Base-by-base conservation (phyloP, 257 asterid genomes). In the Pogostemon cablin region DNA sequence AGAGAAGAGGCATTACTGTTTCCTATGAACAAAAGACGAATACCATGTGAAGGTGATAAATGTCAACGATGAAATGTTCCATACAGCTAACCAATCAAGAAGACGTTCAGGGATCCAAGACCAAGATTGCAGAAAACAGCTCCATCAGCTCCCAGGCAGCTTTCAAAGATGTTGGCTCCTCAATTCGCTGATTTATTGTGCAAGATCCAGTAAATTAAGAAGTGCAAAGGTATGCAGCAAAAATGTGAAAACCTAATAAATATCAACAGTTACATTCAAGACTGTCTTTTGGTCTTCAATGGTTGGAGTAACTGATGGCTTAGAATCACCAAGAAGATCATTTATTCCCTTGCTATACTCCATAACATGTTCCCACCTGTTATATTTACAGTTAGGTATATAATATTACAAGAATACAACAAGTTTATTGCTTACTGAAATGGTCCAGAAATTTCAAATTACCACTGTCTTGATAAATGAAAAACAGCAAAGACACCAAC, bases 81-180 rank as follows among this genome's bases (percentile, higher is more conserved):
- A 77, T 86, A 93, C 98, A 77, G 92, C 82, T 80, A 93, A 81
- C 97, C 97, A 93, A 87, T 89, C 97, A 74, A 86, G 78, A 65
- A 93, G 89, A 73, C 90, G 84, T 77, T 91, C 97, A 53, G 98
- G 95, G 63, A 89, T 82, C 96, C 95, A 93, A 56, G 87, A 76
- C 79, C 88, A 86, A 78, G 91, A 84, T 79, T 83, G 86, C 96
- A 64, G 89, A 93, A 80, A 93, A 93, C 62, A 89, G 78, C 77
- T 90, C 96, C 87, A 93, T 73, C 80, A 93, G 88, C 93, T 91
- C 96, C 99, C 97, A 91, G 43, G 96, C 99, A 77, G 96, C 97
- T 86, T 76, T 89, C 82, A 93, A 72, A 58, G 84, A 73, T 20
- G 89, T 85, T 57, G 99, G 91, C 79, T 83, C 91, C 79, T 80